Conservation (phyloP, 2,329 filamentous ascomycete species). For the Mycosphaerella sp. region DNA sequence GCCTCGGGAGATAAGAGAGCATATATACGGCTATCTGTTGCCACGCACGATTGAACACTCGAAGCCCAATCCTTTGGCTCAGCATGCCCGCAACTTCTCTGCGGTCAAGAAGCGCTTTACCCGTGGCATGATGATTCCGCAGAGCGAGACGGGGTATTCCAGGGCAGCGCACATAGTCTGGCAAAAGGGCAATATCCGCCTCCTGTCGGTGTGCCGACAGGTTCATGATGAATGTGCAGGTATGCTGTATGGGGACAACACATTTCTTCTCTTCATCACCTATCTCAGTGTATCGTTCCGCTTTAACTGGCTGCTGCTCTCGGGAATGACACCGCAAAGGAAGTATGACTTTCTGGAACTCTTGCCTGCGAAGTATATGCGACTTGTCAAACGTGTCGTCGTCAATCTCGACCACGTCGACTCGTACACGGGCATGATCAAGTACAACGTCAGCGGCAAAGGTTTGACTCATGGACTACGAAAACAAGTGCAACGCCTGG, state of each 20-base stretch:
- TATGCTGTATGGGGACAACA: conserved; percentile 43
- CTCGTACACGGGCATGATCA: conserved; percentile 47
- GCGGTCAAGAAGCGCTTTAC: conserved; percentile 28
- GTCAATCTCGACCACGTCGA: conserved; percentile 46
- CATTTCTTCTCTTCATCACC: conserved; percentile 42
- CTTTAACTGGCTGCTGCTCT: conserved; percentile 40
- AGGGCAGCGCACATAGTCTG: conserved; percentile 34
- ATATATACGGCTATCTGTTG: conserved; percentile 40
- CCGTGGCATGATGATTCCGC: conserved; percentile 26
- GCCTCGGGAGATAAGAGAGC: conserved; percentile 41
- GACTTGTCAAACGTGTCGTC: conserved; percentile 39
- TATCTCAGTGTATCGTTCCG: conserved; percentile 42
- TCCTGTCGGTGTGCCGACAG: conserved; percentile 39
- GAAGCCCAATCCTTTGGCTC: conserved; percentile 24
- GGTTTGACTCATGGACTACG: conserved; percentile 41
- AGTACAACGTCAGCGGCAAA: conserved; percentile 45
- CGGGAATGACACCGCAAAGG: conserved; percentile 38
- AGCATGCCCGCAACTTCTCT: conserved; percentile 29
- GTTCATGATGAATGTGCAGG: conserved; percentile 43
- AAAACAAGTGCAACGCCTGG: conserved; percentile 38
- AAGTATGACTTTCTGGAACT: conserved; percentile 39
- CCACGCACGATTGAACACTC: conserved; percentile 36
- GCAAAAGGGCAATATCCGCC: conserved; percentile 38
- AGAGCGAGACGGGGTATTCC: conserved; percentile 3
- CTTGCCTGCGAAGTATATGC: conserved; percentile 39